A percentile compares a stretch with the other conserved stretches of the same genome.
Conservation (phyloP, 2,329 filamentous ascomycete species). For the Monilinia laxa region DNA sequence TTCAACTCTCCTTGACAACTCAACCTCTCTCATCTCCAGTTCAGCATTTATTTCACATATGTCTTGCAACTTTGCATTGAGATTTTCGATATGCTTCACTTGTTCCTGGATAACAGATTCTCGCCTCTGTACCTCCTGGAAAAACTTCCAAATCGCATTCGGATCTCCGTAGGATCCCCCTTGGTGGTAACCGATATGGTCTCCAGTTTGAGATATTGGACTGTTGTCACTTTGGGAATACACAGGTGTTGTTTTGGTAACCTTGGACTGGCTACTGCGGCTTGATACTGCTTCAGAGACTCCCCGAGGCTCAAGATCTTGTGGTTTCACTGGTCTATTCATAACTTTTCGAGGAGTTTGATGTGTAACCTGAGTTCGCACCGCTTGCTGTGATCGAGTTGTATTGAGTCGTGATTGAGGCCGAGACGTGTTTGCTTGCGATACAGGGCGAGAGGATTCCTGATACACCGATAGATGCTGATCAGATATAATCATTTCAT, state of each 20-base stretch:
- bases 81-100: slow-evolving; percentile 20
- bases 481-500: not conserved
- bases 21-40: slow-evolving; percentile 27
- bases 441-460: too few relatives aligned
- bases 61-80: slow-evolving; percentile 26
- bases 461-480: not conserved
- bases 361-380: not conserved
- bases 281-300: not conserved
- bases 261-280: not conserved
- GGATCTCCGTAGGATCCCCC: not conserved
- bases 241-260: not conserved
- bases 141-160: not conserved
- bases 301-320: slow-evolving; percentile 10
- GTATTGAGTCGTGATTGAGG: not conserved
- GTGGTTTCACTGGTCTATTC: slow-evolving; percentile 4
- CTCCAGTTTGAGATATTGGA: not conserved
- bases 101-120: slow-evolving; percentile 8
- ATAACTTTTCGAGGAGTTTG: not conserved
- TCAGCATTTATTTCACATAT: not conserved
- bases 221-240: not conserved
- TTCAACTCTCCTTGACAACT: slow-evolving; percentile 33
- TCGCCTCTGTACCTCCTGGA: not conserved
- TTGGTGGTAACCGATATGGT: not conserved
- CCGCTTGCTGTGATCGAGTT: slow-evolving; percentile 1
- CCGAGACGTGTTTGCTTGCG: slow-evolving; percentile 5